These are phyloP conservation scores for Tricholoma bakamatsutake DNA, from an alignment of 768 basidiomycete species.

Conservation along the genomic window DNA sequence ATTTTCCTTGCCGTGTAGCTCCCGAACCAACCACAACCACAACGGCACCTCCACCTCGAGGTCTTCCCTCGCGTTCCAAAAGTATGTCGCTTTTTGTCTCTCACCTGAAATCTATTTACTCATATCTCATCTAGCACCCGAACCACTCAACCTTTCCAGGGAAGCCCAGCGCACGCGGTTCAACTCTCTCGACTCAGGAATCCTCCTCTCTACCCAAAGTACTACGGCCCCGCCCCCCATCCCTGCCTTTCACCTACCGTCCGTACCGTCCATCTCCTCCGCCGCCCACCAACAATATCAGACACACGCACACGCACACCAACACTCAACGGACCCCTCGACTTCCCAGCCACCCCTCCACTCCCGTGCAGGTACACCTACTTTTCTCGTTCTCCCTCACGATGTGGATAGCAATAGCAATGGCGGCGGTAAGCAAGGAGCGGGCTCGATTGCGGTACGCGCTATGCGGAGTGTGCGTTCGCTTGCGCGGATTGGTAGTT, in stretches of 20 bases:
- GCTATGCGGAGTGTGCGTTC: constrained; percentile 75
- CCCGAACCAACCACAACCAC: constrained; percentile 28
- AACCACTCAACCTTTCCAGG: constrained; percentile 28
- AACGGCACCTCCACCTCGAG: constrained; percentile 1
- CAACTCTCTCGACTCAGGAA: constrained; percentile 52
- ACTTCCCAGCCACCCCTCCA: constrained; percentile 17
- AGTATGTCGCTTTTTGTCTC: constrained; percentile 22
- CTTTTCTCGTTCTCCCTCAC: constrained; percentile 34
- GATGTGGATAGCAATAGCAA: constrained; percentile 8
- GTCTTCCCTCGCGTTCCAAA: constrained; percentile 31
- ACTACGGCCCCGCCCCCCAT: constrained; percentile 17
- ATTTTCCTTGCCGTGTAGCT: constrained; percentile 18
- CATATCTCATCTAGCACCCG: constrained; percentile 33
- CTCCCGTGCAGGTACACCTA: constrained; percentile 28
- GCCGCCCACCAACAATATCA: too few relatives aligned
- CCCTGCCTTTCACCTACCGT: neutral
- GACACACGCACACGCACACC: neutral
- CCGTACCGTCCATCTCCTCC: neutral
- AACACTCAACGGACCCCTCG: constrained; percentile 8
- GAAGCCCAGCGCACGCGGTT: constrained; percentile 44
- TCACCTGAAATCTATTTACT: neutral
- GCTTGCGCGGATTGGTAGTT: constrained; percentile 65
- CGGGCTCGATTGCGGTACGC: constrained; percentile 60
- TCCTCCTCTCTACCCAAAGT: constrained; percentile 28
- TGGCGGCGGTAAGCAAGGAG: constrained; percentile 27